Percentiles rank a stretch among this genome's conserved stretches.
phyloP scores from a whole-genome alignment of 1,284 basidiomycete genomes.

The Takashimella koratensis region DNA sequence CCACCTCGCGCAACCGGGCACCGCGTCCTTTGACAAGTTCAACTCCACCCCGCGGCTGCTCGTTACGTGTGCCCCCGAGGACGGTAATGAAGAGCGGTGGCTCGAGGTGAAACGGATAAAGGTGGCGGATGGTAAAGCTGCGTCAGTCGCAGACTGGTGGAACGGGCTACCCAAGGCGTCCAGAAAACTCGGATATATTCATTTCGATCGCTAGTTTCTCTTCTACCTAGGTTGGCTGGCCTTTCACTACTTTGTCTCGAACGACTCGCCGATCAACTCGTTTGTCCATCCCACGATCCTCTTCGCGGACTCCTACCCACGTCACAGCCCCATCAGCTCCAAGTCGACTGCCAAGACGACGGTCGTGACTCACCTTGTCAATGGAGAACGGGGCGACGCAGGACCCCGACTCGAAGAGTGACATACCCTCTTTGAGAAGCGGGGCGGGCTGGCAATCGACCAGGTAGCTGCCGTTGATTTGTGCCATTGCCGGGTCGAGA shows the following conservation, averaged over 20 bases:
- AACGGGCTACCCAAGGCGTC: conserved; percentile 51
- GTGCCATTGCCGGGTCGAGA: conserved; percentile 5
- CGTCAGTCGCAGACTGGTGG: conserved; percentile 59
- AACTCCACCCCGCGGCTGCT: conserved; percentile 6
- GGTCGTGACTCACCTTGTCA: too few species aligned
- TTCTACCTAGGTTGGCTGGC: too few species aligned
- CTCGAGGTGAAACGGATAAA: conserved; percentile 58
- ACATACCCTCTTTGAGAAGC: neutral
- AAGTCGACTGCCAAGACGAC: too few species aligned
- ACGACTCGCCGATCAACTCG: neutral
- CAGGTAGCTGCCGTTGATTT: conserved; percentile 7
- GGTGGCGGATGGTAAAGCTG: conserved; percentile 56
- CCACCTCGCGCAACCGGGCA: conserved; percentile 21
- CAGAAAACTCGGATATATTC: conserved; percentile 12
- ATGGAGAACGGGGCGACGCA: neutral
- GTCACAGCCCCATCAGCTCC: too few species aligned
- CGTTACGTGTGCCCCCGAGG: conserved; percentile 47
- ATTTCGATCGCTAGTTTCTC: conserved; percentile 9
- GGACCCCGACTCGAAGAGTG: neutral
- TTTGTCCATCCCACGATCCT: neutral
- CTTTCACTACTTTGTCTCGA: too few species aligned
- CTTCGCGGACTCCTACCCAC: neutral
- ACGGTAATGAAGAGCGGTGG: conserved; percentile 53
- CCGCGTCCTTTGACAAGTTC: conserved; percentile 12
- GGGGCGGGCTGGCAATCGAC: conserved; percentile 4